Evolutionary conservation across 23 red algal species (phyloP).

Genomic region (Agarophyton chilense): DNA sequence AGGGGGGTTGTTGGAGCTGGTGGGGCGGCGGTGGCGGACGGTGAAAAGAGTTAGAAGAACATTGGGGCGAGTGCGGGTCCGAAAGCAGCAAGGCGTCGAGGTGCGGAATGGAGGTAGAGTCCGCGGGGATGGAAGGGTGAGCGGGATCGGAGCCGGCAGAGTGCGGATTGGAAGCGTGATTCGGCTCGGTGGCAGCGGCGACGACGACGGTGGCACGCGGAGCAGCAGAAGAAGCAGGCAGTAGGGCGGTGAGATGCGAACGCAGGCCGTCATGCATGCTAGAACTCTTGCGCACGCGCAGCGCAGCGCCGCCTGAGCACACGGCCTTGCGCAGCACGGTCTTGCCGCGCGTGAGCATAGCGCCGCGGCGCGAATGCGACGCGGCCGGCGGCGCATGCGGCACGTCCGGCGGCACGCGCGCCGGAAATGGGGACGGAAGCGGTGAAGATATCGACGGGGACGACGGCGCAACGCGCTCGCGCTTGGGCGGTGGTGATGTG

Average conservation of each 20-base stretch:
- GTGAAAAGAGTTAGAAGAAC: background rate
- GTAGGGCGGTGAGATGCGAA: background rate
- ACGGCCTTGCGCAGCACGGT: conserved; percentile 9
- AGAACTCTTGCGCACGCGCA: conserved; percentile 15
- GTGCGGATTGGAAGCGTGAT: background rate
- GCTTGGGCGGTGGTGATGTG: background rate
- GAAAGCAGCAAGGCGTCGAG: background rate
- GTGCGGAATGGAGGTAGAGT: background rate
- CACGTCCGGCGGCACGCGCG: too few species aligned
- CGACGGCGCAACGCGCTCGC: too few species aligned
- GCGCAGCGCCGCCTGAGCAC: background rate
- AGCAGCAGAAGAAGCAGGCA: too few species aligned
- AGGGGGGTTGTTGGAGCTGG: background rate
- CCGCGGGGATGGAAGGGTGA: too few species aligned
- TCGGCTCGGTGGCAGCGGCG: background rate
- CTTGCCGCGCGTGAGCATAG: conserved; percentile 16
- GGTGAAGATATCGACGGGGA: too few species aligned
- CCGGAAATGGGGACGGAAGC: too few species aligned
- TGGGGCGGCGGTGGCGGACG: background rate
- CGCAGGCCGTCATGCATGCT: background rate
- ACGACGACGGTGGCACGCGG: too few species aligned
- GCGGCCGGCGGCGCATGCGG: background rate
- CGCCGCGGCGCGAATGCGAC: background rate
- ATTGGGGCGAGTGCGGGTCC: background rate
- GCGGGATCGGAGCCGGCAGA: too few species aligned